Percentiles rank a stretch among this genome's conserved stretches.
phyloP scores from a whole-genome alignment of 805 yeast species.

The Yarrowia hollandica region DNA sequence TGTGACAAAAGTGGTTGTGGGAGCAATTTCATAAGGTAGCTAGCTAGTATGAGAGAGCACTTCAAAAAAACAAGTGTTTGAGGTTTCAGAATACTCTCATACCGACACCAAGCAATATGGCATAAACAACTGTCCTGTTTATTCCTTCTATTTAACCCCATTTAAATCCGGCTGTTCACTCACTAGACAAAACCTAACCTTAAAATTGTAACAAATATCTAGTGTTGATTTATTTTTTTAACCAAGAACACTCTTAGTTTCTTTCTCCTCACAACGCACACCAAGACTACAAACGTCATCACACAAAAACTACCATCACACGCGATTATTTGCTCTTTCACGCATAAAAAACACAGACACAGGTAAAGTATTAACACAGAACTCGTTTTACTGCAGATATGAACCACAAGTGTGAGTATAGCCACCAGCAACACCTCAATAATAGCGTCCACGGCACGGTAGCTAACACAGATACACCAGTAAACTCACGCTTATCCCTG shows the following conservation, averaged over 20 bases:
- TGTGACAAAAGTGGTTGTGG: no score
- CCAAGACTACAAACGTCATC: no score
- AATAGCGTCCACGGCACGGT: neutral
- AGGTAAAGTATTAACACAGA: constrained; percentile 29
- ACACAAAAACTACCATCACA: neutral
- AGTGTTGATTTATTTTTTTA: neutral
- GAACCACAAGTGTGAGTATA: constrained; percentile 21
- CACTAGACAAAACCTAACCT: constrained; percentile 6
- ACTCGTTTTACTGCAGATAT: neutral
- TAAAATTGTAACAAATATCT: no score
- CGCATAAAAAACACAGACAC: neutral
- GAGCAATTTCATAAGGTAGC: no score
- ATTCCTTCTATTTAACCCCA: neutral
- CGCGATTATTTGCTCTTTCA: no score
- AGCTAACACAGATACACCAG: constrained; percentile 23
- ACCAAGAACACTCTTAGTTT: neutral
- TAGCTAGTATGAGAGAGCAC: no score
- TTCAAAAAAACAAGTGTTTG: no score
- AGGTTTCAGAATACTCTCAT: no score
- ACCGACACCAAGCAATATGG: neutral
- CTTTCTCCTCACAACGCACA: neutral
- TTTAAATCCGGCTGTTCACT: neutral
- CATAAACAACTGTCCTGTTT: no score
- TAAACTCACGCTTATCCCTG: constrained; percentile 10
- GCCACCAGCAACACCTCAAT: neutral